A percentile compares a stretch with the other conserved stretches of the same genome.
phyloP scores from a whole-genome alignment of 192 early-diverging fungal genomes.

The Jimgerdemannia lactiflua region DNA sequence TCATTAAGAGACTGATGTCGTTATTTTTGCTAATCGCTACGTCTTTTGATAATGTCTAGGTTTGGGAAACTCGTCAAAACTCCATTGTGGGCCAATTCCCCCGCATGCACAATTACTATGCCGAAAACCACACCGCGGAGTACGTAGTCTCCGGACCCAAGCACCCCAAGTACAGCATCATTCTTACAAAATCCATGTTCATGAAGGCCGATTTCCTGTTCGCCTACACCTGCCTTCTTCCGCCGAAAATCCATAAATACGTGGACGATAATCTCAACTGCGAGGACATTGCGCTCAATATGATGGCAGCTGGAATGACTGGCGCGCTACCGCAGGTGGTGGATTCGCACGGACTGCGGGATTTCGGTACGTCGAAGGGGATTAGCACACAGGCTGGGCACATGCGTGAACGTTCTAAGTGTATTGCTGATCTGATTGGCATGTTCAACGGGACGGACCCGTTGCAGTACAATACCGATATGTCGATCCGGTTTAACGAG shows the following conservation, averaged over 20 bases:
- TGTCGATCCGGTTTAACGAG: background rate
- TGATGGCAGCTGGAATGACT: conserved; percentile 18
- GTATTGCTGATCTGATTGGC: conserved; percentile 13
- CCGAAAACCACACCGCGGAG: background rate
- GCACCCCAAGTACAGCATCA: conserved; percentile 14
- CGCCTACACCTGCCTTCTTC: conserved; percentile 26
- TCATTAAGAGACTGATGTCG: background rate
- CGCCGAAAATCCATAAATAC: conserved; percentile 15
- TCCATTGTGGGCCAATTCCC: conserved; percentile 29
- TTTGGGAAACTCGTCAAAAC: conserved; percentile 16
- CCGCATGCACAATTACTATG: conserved; percentile 17
- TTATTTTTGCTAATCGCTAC: background rate
- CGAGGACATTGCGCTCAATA: conserved; percentile 21
- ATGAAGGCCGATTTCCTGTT: conserved; percentile 22
- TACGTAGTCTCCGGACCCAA: conserved; percentile 12
- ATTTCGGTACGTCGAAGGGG: conserved; percentile 21
- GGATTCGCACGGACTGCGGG: conserved; percentile 14
- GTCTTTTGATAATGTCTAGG: background rate
- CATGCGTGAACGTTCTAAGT: conserved; percentile 17
- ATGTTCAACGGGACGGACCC: background rate
- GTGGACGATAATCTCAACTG: conserved; percentile 18
- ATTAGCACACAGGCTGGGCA: conserved; percentile 18
- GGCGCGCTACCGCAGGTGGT: conserved; percentile 14
- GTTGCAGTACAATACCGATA: background rate
- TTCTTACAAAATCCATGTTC: conserved; percentile 23